Conservation (phyloP, 345 rosid species). For the Gossypium anomalum region DNA sequence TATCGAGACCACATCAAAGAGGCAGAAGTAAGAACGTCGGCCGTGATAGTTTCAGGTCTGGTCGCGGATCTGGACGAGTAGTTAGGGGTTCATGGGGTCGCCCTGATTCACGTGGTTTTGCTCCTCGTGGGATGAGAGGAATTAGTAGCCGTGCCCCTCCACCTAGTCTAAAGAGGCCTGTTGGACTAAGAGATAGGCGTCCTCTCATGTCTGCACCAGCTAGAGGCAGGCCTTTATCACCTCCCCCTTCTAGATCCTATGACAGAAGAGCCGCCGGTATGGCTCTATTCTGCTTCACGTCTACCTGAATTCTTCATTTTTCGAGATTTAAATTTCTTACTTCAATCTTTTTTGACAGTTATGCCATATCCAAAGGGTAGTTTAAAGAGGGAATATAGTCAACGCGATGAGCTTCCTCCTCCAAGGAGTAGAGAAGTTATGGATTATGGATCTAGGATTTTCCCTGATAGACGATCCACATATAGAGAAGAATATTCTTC, state of each 20-base stretch:
- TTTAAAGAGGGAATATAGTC: slow-evolving; percentile 76
- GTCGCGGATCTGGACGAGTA: slow-evolving; percentile 55
- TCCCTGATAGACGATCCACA: slow-evolving; percentile 67
- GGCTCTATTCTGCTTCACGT: neutral
- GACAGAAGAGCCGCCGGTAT: slow-evolving; percentile 85
- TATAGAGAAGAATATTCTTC: slow-evolving; percentile 77
- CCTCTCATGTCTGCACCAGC: slow-evolving; percentile 63
- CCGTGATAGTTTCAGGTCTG: slow-evolving; percentile 58
- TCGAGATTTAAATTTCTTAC: neutral
- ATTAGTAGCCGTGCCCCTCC: slow-evolving; percentile 49
- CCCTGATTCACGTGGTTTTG: slow-evolving; percentile 45
- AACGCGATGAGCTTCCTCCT: slow-evolving; percentile 78
- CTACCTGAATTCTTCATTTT: neutral
- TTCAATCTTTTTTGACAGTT: slow-evolving; percentile 38
- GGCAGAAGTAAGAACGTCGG: slow-evolving; percentile 59
- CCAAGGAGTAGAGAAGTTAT: slow-evolving; percentile 68
- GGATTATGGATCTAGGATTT: slow-evolving; percentile 69
- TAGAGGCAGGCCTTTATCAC: slow-evolving; percentile 68
- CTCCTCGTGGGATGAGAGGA: slow-evolving; percentile 44
- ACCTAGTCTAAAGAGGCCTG: slow-evolving; percentile 51
- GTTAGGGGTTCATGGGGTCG: slow-evolving; percentile 66
- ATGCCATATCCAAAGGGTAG: slow-evolving; percentile 68
- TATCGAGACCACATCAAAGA: slow-evolving; percentile 90
- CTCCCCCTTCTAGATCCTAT: slow-evolving; percentile 63
- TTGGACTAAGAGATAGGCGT: slow-evolving; percentile 61